These are phyloP conservation scores for Rhodofomes roseus DNA, from an alignment of 1,284 basidiomycete genomes.

Conservation along the genomic window DNA sequence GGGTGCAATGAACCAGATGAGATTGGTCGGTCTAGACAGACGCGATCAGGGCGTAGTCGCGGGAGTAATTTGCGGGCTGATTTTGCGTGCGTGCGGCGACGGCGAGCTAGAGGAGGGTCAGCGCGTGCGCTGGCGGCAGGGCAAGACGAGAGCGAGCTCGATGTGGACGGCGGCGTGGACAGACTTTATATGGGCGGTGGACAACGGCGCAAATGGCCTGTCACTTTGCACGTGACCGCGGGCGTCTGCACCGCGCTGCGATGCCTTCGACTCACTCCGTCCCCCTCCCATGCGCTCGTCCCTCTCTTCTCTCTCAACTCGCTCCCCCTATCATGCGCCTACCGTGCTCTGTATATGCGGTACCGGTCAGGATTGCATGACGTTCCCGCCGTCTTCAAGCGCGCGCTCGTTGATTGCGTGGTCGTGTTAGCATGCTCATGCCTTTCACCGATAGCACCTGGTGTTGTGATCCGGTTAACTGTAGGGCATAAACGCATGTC, in stretches of 20 bases:
- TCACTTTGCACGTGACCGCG: not conserved
- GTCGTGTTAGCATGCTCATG: not conserved
- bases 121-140: not conserved
- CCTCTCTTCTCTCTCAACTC: slow-evolving; percentile 4
- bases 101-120: not conserved
- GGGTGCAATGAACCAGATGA: slow-evolving; percentile 2
- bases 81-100: not conserved
- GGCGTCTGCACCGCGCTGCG: not conserved
- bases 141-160: slow-evolving; percentile 5
- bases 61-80: not conserved
- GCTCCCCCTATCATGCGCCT: slow-evolving; percentile 3
- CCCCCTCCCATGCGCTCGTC: slow-evolving; percentile 6
- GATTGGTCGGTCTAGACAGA: slow-evolving; percentile 5
- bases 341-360: not conserved
- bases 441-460: not conserved
- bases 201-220: slow-evolving; percentile 1
- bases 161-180: slow-evolving; percentile 4
- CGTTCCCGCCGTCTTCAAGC: not conserved
- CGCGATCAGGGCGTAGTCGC: not conserved
- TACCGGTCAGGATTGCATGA: not conserved
- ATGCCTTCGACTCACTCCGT: slow-evolving; percentile 2
- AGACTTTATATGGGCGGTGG: slow-evolving; percentile 7
- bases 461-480: not conserved
- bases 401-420: not conserved
- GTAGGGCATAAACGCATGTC: not conserved